Percentiles rank a stretch among this genome's conserved stretches.
These are phyloP conservation scores for Eucalyptus albens DNA, from an alignment of 345 rosid species.

Conservation along the genomic window DNA sequence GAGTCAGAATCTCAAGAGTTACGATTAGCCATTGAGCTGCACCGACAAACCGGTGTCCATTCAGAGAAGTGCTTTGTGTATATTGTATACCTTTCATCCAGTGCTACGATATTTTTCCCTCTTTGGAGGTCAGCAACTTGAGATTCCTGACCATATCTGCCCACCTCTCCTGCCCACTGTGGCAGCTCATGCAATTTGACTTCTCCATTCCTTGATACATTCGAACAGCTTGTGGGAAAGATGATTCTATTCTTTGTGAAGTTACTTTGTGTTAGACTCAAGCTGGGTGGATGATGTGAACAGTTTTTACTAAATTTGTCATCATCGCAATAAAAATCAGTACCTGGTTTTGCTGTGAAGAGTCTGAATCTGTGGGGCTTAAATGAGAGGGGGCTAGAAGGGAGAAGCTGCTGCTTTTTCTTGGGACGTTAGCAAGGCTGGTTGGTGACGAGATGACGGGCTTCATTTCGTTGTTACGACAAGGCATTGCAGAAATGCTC, in stretches of 20 bases:
- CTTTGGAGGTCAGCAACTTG: not conserved
- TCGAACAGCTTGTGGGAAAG: not conserved
- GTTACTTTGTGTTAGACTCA: not conserved
- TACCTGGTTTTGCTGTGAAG: not conserved
- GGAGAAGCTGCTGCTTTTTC: not conserved
- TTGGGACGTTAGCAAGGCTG: not conserved
- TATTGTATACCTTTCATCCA: not conserved
- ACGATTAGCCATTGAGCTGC: not conserved
- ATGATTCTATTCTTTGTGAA: not conserved
- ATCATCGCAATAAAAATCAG: not conserved
- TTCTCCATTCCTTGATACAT: not conserved
- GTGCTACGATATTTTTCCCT: not conserved
- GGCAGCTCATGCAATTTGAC: not conserved
- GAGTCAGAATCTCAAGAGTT: not conserved
- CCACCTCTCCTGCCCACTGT: not conserved
- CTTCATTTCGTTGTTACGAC: not conserved
- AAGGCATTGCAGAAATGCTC: not conserved
- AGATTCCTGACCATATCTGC: not conserved
- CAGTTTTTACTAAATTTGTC: not conserved
- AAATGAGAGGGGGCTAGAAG: not conserved
- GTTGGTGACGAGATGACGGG: not conserved
- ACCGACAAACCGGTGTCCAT: not conserved
- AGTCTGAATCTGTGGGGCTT: not conserved
- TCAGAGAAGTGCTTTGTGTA: not conserved
- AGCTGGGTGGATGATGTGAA: not conserved